Evolutionary conservation across 2,329 filamentous ascomycete species (phyloP), one percentile per base, ranked within the genome.

Genomic region (Epichloe elymi): DNA sequence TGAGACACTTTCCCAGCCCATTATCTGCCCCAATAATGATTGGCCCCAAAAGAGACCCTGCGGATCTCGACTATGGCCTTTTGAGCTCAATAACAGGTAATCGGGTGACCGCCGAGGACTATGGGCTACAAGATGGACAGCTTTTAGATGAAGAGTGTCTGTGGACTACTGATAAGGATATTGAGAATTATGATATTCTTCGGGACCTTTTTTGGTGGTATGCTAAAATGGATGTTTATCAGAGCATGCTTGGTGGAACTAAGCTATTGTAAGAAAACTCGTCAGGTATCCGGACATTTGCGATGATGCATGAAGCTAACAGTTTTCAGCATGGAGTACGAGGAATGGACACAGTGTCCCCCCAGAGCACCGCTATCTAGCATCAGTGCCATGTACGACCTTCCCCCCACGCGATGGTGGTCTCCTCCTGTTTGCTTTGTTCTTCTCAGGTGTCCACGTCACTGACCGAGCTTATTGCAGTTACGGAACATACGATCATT

Each of bases 181-280:
- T 95, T 46, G 83, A 88, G 55, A 82, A 79, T 40, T 95, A 86
- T 60, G 86, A 93, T 60, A 83, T 86, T 15, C 74, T 93, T 39
- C 81, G 86, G 56, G 93, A 97, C 67, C 69, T 97, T 5, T 5
- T 86, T 63, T 98, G 91, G 90, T 96, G 89, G 86, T 96, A 90
- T 64, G 84, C 80, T 59, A 95, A 95, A 66, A 93, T 96, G 73
- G 93, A 97, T 64, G 81, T 86, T 8, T 94, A 91, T 59, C 91
- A 96, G 65, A 89, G 87, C 63, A 80, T 96, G 54, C 72, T 97
- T 23, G 93, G 90, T 57, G 91, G 88, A 8, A 90, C 91, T 41
- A 78, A 78, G 55, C 72, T 94, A 45, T 83, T 96, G 88, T 95
- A 72, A 46, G 48, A 30, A 20, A 7, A 44, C 10, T 3, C n/a